A percentile compares a stretch with the other conserved stretches of the same genome.
Conservation (phyloP, 176 grass and related monocot species). For the Oropetium thomaeum region DNA sequence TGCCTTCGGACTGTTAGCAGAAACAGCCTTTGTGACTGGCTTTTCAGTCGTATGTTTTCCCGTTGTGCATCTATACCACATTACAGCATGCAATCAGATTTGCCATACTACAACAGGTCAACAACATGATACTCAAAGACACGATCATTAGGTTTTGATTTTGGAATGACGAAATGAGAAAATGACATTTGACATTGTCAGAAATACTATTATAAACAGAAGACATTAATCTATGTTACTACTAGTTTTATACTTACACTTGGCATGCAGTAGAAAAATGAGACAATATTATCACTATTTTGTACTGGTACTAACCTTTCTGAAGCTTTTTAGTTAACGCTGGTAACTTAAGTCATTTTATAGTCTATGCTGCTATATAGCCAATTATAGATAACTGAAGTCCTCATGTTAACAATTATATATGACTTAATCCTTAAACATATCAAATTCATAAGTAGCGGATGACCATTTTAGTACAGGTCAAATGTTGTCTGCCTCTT, state of each 20-base stretch:
- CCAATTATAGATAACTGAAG: neutral
- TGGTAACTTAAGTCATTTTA: neutral
- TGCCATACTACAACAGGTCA: neutral
- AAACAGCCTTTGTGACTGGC: conserved; percentile 64
- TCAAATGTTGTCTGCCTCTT: neutral
- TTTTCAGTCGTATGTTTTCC: conserved; percentile 97
- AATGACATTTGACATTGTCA: neutral
- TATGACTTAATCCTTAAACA: neutral
- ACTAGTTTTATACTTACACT: no score
- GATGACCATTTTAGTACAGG: neutral
- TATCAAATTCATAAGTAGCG: neutral
- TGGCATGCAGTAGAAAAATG: neutral
- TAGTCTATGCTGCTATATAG: neutral
- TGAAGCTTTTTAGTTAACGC: neutral
- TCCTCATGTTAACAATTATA: neutral
- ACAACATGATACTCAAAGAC: neutral
- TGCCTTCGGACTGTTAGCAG: conserved; percentile 44
- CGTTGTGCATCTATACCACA: conserved; percentile 65
- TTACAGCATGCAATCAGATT: conserved; percentile 1
- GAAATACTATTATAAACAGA: neutral
- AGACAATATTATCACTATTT: neutral
- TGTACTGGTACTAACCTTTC: neutral
- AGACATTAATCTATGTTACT: no score
- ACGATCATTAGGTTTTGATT: neutral
- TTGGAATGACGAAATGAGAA: neutral